Evolutionary conservation across 2,329 filamentous ascomycete species (phyloP), one percentile per base, ranked within the genome.

Genomic region (Albifimbria verrucaria): DNA sequence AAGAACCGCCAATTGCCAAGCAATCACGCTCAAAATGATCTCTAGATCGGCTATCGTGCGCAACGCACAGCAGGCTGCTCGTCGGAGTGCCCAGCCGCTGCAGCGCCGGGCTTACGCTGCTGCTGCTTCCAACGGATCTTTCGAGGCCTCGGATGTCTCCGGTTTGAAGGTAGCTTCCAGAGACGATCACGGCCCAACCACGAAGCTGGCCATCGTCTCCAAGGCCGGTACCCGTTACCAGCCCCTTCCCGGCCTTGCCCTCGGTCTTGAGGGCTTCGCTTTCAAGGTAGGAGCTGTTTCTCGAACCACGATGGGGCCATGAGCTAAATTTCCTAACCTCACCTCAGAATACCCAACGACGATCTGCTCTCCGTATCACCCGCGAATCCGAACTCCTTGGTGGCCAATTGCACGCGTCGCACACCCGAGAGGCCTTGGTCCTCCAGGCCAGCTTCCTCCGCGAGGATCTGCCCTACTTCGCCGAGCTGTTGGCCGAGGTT

Each of bases 201-300:
- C 92, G 57, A 95, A 91, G 68, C 82, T 99, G 62, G 92, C 92
- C 52, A 76, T 99, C 60, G 90, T 99, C 70, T 86, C 92, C 63
- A 96, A 96, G 81, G 94, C 92, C 59, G 94, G 94, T 68, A 95
- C 93, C 59, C 83, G 94, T 74, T 97, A 93, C 76, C 87, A 99
- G 80, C 84, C 90, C 59, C 81, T 89, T 62, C 94, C 94, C 58
- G 94, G 94, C 61, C 82, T 97, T 73, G 88, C 93, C 59, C 88
- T 92, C 69, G 93, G 89, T 54, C 83, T 99, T 62, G 89, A 94
- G 79, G 89, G 91, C 73, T 99, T 95, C 79, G 93, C 95, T 61
- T 99, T 97, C 86, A 96, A 96, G 90, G 94, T 92, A 54, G 25
- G 51, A 61, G 56, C 49, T 36, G 48, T 48, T 52, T 22, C 49